Conservation (phyloP, 768 basidiomycete genomes). For the Agaricus subrufescens region DNA sequence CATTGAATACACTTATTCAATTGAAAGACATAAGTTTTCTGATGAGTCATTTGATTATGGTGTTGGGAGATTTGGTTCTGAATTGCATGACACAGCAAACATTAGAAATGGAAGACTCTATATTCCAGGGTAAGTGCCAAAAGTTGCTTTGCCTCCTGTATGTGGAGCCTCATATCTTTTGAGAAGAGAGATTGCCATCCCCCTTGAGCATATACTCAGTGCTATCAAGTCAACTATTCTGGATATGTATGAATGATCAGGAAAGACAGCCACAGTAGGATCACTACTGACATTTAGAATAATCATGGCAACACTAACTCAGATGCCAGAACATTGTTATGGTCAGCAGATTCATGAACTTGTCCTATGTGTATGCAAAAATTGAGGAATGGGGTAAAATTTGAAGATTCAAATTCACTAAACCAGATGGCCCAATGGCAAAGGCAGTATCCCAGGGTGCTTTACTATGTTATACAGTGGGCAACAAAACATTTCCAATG, state of each 20-base stretch:
- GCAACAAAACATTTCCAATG: too few species aligned
- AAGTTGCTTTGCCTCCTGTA: neutral
- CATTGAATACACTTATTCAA: neutral
- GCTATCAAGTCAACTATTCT: neutral
- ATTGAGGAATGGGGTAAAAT: neutral
- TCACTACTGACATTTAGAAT: neutral
- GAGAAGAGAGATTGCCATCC: neutral
- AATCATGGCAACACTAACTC: neutral
- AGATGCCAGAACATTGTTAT: neutral
- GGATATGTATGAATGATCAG: neutral
- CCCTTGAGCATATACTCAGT: neutral
- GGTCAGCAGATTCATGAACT: neutral
- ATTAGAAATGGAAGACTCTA: neutral
- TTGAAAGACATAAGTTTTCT: neutral
- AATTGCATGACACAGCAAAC: neutral
- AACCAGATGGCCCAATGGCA: conserved; percentile 1
- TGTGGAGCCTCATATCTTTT: neutral
- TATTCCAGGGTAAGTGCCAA: neutral
- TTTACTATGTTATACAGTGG: neutral
- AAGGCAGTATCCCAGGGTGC: conserved; percentile 1
- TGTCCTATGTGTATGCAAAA: neutral
- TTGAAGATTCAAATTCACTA: neutral
- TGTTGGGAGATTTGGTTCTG: neutral
- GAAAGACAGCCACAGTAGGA: neutral
- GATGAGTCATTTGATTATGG: neutral